Evolutionary conservation across 2,329 filamentous ascomycete genomes (phyloP), one percentile per base, ranked within the genome.

Genomic region (Daldinia eschscholtzii): DNA sequence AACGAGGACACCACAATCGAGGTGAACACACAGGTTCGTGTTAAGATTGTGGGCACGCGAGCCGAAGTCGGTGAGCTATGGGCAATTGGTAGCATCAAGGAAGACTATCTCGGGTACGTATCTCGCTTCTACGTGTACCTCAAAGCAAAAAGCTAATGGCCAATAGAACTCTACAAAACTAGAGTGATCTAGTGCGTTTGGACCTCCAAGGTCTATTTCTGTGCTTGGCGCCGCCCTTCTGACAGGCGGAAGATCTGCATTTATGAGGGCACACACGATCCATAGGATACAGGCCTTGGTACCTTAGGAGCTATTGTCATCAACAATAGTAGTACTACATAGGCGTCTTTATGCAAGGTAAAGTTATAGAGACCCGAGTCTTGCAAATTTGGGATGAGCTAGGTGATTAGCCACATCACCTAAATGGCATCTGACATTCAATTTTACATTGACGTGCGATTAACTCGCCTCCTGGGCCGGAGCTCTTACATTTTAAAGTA

Each of bases 81-180:
- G 87, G 96, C 95, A 41, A 97, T 99, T 80, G 96, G 94, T 68
- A 98, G 93, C 74, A 98, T 99, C 83, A 97, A 97, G 82, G 95
- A 91, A 78, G 89, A 92, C 77, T 92, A 90, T 76, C 85, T 92
- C 44, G 89, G 89, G 89, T 91, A 84, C 73, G 79, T 78, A 61
- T 64, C 12, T 37, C n/a, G 4, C 15, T 37, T 59, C 41, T 18
- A 20, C 26, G 3, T 57, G 15, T 18, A 23, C n/a, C 20, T 18
- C 9, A 18, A 37, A 42, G 35, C 7, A 30, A 57, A 18, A 70
- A 42, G n/a, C 57, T 71, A 52, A 68, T 23, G 44, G 30, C 26
- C n/a, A 10, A 30, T 62, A 77, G 74, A 57, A 76, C 75, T 4
- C 62, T 78, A 50, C 76, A 77, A 60, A 70, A 72, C 52, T 77